Evolutionary conservation across 495 filamentous ascomycete genomes (phyloP), one percentile per base, ranked within the genome.

Genomic region (Hypoxylon lenormandii): DNA sequence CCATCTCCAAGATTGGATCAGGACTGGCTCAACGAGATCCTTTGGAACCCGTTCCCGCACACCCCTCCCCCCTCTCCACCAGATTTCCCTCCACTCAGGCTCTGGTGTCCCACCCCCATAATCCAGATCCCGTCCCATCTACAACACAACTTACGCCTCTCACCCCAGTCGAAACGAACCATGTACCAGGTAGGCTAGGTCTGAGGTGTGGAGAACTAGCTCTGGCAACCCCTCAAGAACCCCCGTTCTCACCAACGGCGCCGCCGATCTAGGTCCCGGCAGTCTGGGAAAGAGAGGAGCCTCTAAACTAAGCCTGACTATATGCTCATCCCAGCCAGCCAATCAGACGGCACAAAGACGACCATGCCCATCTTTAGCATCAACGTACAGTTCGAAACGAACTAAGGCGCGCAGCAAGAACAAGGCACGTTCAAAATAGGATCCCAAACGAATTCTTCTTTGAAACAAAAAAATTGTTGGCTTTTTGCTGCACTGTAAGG

Each of bases 261-360:
- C 19, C 21, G 59, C 59, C 59, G 53, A 69, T 64, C 54, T 43
- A 5, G 36, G 58, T 37, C 61, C 67, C 67, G 67, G 45, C 56
- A 56, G 33, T 53, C 38, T 60, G 66, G 66, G 5, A 46, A 53
- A 60, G 40, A 48, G 66, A 64, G 66, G 55, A 70, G 54, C 60
- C 60, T 18, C 51, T 42, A 65, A 70, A 47, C 66, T 47, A 46
- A 49, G 43, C 60, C 46, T 26, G 43, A 60, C 12, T 10, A 45
- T 18, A 45, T 45, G 4, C 15, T 18, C 12, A 16, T n/a, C 40
- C 40, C 6, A 37, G n/a, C 48, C n/a, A 23, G 23, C 66, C 66
- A 69, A 64, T 69, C 16, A 45, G 42, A 5, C 12, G 2, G 13
- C 4, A 11, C 8, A 38, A 12, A 38, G 3, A 38, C 13, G n/a